Conservation (phyloP, 805 yeast genomes). For the Barnettozyma pratensis region DNA sequence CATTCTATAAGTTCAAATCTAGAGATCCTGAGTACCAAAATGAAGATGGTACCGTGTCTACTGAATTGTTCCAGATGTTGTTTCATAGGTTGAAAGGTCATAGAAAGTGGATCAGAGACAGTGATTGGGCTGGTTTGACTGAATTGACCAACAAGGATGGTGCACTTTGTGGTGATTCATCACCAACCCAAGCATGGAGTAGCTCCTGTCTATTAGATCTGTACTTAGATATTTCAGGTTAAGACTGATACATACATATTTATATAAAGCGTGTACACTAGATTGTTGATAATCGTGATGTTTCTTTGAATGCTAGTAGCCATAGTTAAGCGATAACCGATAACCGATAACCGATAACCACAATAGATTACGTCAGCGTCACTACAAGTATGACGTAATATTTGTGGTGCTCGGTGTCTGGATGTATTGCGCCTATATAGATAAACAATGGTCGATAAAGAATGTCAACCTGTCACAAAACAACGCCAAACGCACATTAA, state of each 20-base stretch:
- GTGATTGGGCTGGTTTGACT: conserved; percentile 90
- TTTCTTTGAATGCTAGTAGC: no score
- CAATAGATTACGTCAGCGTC: no score
- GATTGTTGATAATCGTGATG: no score
- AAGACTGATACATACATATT: conserved; percentile 32
- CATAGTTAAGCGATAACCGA: no score
- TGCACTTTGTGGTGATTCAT: conserved; percentile 72
- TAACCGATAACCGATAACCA: no score
- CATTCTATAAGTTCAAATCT: conserved; percentile 54
- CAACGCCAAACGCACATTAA: background rate
- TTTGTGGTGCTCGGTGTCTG: conserved; percentile 18
- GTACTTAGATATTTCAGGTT: conserved; percentile 45
- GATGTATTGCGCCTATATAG: conserved; percentile 41
- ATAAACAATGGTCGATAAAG: background rate
- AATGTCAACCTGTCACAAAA: background rate
- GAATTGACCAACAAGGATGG: conserved; percentile 92
- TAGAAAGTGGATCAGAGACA: conserved; percentile 62
- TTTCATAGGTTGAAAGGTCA: conserved; percentile 60
- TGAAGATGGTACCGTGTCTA: conserved; percentile 35
- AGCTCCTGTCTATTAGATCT: conserved; percentile 79
- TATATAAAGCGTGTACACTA: no score
- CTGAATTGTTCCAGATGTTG: conserved; percentile 51
- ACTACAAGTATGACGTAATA: background rate
- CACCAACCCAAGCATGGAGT: conserved; percentile 98
- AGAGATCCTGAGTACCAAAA: conserved; percentile 32